Conservation (phyloP, 805 yeast genomes). For the Metschnikowia peoriensis region DNA sequence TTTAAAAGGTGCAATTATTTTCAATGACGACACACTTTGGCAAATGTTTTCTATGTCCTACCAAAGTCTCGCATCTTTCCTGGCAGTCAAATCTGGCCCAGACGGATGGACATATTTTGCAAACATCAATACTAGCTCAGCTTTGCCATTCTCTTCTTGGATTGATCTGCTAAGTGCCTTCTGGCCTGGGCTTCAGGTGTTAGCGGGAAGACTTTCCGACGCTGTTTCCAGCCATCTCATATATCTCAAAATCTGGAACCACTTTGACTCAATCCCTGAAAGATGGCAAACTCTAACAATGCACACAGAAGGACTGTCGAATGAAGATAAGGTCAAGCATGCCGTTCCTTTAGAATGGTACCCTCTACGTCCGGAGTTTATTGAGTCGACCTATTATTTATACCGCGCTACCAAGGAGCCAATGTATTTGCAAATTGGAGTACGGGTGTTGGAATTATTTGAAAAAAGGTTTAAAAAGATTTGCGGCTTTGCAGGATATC, state of each 20-base stretch:
- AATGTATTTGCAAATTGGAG: slow-evolving; percentile 73
- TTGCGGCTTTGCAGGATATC: slow-evolving; percentile 83
- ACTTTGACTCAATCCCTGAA: slow-evolving; percentile 82
- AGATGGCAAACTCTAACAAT: slow-evolving; percentile 56
- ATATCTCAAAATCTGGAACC: slow-evolving; percentile 75
- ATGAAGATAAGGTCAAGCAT: neutral
- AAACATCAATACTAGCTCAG: slow-evolving; percentile 57
- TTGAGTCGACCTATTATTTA: slow-evolving; percentile 82
- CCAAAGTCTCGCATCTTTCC: slow-evolving; percentile 48
- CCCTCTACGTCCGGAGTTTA: slow-evolving; percentile 87
- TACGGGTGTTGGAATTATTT: slow-evolving; percentile 56
- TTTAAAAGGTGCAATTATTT: slow-evolving; percentile 69
- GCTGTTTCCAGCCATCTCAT: slow-evolving; percentile 63
- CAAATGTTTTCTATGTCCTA: slow-evolving; percentile 48
- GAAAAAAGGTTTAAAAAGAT: slow-evolving; percentile 49
- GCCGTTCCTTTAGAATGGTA: slow-evolving; percentile 77
- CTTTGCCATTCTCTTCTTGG: slow-evolving; percentile 59
- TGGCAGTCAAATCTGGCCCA: slow-evolving; percentile 25
- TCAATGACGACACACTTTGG: slow-evolving; percentile 67
- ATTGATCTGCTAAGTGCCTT: slow-evolving; percentile 85
- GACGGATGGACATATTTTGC: slow-evolving; percentile 41
- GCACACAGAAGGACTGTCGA: neutral
- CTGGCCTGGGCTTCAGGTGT: slow-evolving; percentile 80
- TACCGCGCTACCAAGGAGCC: slow-evolving; percentile 87
- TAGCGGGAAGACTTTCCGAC: slow-evolving; percentile 69